Base-by-base conservation (phyloP, 2,329 filamentous ascomycete genomes). In the Lecanicillium sp. region DNA sequence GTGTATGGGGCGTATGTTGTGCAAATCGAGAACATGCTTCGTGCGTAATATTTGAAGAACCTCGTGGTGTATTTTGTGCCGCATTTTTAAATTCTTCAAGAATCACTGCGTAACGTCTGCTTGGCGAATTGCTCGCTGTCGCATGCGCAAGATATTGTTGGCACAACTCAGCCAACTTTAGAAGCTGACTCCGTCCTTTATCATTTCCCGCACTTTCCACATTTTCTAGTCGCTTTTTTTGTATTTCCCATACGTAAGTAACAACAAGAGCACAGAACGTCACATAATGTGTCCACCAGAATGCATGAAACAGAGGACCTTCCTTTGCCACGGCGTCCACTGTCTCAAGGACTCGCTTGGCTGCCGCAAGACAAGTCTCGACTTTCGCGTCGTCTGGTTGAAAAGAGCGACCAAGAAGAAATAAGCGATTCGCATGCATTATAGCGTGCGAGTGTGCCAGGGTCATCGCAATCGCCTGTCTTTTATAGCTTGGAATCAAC, bases 241-340 rank as follows among this genome's bases (percentile, higher is more conserved):
- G 69, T 13, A 76, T 74, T n/a, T 67, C 58, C 57, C 68, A 72
- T 6, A 75, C 64, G 43, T 75, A 75, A 1, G 71, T 53, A 8
- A 75, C 66, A 0, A 68, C 67, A 3, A 75, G 57, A 1, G 71
- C 70, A 43, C 67, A 73, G 41, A 75, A 74, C 0, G 67, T 63
- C 6, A 72, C 67, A 43, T 73, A 73, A 37, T 71, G 67, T 12
- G 67, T 73, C 51, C 68, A 73, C 65, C 70, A 73, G 32, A 73
- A 71, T 1, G 66, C 64, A 37, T 69, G 60, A 31, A 71, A 69
- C 19, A 22, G 12, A 0, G 46, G 37, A 11, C 33, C 59, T 9
- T 61, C 57, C 1, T 55, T 51, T 16, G 60, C 60, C 33, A 68
- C 54, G 6, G 58, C 55, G 29, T 66, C 59, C 1, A 69, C 63